Conservation (phyloP, 352 stramenopile genomes). For the Pythium diclinum region DNA sequence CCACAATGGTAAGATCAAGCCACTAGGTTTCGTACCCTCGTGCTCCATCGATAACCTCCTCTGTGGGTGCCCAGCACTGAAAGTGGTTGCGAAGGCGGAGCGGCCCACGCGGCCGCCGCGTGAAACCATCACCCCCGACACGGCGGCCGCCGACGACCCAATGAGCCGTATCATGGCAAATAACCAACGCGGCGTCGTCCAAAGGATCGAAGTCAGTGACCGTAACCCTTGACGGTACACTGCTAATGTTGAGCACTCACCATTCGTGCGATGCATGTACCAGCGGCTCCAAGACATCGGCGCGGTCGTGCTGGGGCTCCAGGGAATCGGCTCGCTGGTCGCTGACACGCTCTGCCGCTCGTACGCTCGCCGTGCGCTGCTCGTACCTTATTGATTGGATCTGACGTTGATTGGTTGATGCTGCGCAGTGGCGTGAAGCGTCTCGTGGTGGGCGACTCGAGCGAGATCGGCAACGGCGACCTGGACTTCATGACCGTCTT, state of each 20-base stretch:
- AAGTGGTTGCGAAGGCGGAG: conserved; percentile 21
- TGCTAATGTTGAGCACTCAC: neutral
- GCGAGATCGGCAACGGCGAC: conserved; percentile 27
- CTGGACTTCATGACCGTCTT: conserved; percentile 40
- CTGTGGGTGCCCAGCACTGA: conserved; percentile 22
- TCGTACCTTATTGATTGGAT: neutral
- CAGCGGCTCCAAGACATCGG: conserved; percentile 35
- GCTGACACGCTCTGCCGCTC: conserved; percentile 41
- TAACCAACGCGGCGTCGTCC: conserved; percentile 44
- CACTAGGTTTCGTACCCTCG: neutral
- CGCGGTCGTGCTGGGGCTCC: conserved; percentile 41
- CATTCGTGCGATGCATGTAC: neutral
- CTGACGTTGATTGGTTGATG: neutral
- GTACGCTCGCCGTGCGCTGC: conserved; percentile 19
- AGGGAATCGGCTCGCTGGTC: conserved; percentile 40
- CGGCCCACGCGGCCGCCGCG: conserved; percentile 14
- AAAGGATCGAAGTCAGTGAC: conserved; percentile 29
- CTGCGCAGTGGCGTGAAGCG: conserved; percentile 35
- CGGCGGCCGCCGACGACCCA: conserved; percentile 24
- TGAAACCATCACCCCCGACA: conserved; percentile 10
- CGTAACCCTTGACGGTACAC: neutral
- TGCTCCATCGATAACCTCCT: neutral
- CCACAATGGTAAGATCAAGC: conserved; percentile 27
- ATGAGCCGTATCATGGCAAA: conserved; percentile 44
- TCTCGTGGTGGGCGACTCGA: conserved; percentile 35